Evolutionary conservation across 2,329 filamentous ascomycete species (phyloP).

Genomic region (Bipolaris oryzae): DNA sequence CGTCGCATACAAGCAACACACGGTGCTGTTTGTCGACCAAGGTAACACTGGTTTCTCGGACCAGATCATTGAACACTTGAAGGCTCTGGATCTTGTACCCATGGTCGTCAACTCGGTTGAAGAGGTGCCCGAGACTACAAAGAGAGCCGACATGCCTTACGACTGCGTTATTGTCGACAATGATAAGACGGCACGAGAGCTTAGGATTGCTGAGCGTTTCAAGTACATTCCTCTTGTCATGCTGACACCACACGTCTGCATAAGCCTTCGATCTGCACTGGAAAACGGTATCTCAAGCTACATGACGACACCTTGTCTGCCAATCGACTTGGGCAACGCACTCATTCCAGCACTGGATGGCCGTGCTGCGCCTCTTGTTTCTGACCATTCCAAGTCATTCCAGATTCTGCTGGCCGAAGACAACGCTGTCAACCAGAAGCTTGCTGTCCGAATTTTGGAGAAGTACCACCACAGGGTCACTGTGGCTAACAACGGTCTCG

Average conservation of each 20-base stretch:
- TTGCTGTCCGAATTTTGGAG: constrained; percentile 95
- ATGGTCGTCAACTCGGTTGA: constrained; percentile 80
- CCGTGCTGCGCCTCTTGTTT: constrained; percentile 84
- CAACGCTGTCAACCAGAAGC: constrained; percentile 94
- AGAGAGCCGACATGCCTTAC: constrained; percentile 66
- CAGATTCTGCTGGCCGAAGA: constrained; percentile 95
- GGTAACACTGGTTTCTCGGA: constrained; percentile 76
- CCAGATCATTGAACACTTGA: constrained; percentile 79
- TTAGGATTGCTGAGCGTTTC: constrained; percentile 90
- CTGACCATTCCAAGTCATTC: constrained; percentile 93
- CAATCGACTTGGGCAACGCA: constrained; percentile 93
- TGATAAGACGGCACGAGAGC: constrained; percentile 82
- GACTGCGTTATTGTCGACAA: constrained; percentile 97
- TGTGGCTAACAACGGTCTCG: constrained; percentile 92
- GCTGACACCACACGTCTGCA: constrained; percentile 84
- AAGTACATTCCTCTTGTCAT: constrained; percentile 97
- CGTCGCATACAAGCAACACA: constrained; percentile 87
- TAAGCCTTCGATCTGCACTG: constrained; percentile 89
- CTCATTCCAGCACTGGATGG: constrained; percentile 96
- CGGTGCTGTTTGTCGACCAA: constrained; percentile 94
- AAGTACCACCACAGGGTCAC: constrained; percentile 94
- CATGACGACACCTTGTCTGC: constrained; percentile 94
- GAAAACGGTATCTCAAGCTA: constrained; percentile 98
- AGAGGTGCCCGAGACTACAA: constrained; percentile 65
- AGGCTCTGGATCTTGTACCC: constrained; percentile 77